These are phyloP conservation scores for Francoa sonchifolia DNA, from an alignment of 441 rosid genomes.

Conservation along the genomic window DNA sequence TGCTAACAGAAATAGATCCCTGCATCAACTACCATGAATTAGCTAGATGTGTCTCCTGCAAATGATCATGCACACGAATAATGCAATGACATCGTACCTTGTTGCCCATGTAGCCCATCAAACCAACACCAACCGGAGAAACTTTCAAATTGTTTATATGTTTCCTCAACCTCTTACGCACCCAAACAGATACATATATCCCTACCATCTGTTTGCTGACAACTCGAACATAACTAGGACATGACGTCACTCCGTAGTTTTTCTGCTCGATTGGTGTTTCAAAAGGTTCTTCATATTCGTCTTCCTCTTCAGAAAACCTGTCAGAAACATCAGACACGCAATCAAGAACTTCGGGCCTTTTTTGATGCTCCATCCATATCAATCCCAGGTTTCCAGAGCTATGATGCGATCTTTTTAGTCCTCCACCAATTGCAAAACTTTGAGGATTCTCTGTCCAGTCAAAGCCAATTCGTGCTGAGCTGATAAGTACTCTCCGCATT, in stretches of 20 bases:
- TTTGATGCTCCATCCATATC: constrained; percentile 28
- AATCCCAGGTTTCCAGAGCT: constrained; percentile 53
- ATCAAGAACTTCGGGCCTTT: constrained; percentile 30
- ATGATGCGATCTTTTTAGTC: constrained; percentile 53
- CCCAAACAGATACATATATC: constrained; percentile 88
- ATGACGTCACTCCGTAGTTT: constrained; percentile 17
- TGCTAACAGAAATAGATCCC: constrained; percentile 97
- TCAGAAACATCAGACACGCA: constrained; percentile 24
- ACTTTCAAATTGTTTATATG: constrained; percentile 84
- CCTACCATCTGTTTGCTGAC: constrained; percentile 99
- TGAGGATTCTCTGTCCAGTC: constrained; percentile 33
- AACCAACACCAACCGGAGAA: constrained; percentile 93
- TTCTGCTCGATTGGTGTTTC: constrained; percentile 23
- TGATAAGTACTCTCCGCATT: constrained; percentile 57
- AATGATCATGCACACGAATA: no score
- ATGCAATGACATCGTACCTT: no score
- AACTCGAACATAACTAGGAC: constrained; percentile 58
- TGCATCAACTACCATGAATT: constrained; percentile 24
- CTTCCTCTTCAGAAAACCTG: constrained; percentile 38
- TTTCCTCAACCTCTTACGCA: constrained; percentile 66
- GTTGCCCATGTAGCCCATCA: constrained; percentile 99
- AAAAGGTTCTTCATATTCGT: constrained; percentile 22
- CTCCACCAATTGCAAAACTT: constrained; percentile 22
- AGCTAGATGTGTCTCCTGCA: constrained; percentile 9
- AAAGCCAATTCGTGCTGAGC: constrained; percentile 58